Evolutionary conservation across 1,139 yeast genomes (phyloP).

Genomic region (Lodderomyces theae): DNA sequence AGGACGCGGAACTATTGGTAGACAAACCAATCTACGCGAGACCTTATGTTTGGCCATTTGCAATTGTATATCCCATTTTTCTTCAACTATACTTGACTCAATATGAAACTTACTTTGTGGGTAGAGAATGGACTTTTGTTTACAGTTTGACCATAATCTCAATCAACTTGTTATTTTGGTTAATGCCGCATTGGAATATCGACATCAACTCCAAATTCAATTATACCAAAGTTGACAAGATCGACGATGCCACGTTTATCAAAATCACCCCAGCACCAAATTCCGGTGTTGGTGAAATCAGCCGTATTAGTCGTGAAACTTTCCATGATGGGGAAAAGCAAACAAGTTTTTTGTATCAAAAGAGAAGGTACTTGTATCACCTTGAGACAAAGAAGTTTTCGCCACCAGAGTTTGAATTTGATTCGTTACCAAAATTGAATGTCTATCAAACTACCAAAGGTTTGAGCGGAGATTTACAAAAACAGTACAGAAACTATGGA

Average conservation of each 20-base stretch:
- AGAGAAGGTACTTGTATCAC: constrained; percentile 82
- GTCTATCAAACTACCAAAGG: constrained; percentile 66
- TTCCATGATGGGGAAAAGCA: constrained; percentile 62
- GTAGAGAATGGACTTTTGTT: constrained; percentile 85
- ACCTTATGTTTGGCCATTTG: constrained; percentile 85
- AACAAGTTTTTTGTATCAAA: constrained; percentile 80
- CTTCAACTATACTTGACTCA: constrained; percentile 61
- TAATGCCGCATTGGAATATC: constrained; percentile 96
- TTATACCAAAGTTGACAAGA: constrained; percentile 48
- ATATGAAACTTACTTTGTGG: constrained; percentile 80
- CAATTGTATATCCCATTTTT: constrained; percentile 75
- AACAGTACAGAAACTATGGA: constrained; percentile 66
- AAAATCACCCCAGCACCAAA: constrained; percentile 81
- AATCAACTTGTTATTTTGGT: constrained; percentile 71
- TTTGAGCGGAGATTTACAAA: constrained; percentile 55
- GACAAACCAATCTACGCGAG: constrained; percentile 60
- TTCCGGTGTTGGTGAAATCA: constrained; percentile 82
- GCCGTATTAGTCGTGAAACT: constrained; percentile 55
- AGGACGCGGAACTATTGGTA: constrained; percentile 67
- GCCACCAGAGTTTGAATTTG: constrained; percentile 81
- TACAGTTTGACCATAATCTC: constrained; percentile 73
- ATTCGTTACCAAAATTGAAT: constrained; percentile 56
- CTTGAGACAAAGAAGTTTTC: constrained; percentile 53
- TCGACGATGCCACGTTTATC: constrained; percentile 67
- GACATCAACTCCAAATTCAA: constrained; percentile 70